Conservation (phyloP, 345 rosid species). For the Capsella bursapastoris region DNA sequence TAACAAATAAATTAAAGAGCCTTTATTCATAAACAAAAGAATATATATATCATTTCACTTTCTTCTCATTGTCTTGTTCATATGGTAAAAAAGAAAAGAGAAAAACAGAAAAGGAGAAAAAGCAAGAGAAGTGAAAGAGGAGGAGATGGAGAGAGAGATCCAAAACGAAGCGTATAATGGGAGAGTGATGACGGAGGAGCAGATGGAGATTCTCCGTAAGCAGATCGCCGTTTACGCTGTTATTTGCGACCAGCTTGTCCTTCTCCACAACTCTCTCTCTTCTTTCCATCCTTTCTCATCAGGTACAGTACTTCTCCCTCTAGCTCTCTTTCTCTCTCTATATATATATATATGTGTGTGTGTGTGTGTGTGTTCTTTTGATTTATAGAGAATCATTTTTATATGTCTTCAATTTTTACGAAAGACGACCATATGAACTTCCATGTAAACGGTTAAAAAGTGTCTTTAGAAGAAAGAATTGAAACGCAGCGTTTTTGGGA, state of each 20-base stretch:
- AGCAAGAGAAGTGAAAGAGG: slow-evolving; percentile 17
- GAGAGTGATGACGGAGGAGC: slow-evolving; percentile 77
- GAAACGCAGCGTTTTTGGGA: slow-evolving; percentile 39
- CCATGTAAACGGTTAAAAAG: slow-evolving; percentile 2
- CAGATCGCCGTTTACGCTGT: slow-evolving; percentile 67
- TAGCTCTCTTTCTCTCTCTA: neutral
- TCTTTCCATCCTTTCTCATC: slow-evolving; percentile 48
- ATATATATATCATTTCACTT: slow-evolving; percentile 26
- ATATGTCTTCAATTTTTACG: neutral
- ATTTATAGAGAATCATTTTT: slow-evolving; percentile 13
- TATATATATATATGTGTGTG: no score
- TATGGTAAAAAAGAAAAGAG: slow-evolving; percentile 29
- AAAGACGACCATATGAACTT: slow-evolving; percentile 1
- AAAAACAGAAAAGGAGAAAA: neutral
- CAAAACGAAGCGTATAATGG: slow-evolving; percentile 40
- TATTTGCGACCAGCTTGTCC: slow-evolving; percentile 62
- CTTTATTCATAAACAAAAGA: slow-evolving; percentile 19
- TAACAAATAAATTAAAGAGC: slow-evolving; percentile 33
- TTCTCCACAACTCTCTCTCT: slow-evolving; percentile 57
- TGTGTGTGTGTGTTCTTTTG: neutral
- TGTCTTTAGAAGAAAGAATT: neutral
- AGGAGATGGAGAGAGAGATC: slow-evolving; percentile 44
- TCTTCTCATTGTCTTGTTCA: slow-evolving; percentile 28
- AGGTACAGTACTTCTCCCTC: slow-evolving; percentile 42
- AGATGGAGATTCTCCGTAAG: slow-evolving; percentile 67